These are phyloP conservation scores for Boletus semigastroideus DNA, from an alignment of 1,284 basidiomycete genomes.

Conservation along the genomic window DNA sequence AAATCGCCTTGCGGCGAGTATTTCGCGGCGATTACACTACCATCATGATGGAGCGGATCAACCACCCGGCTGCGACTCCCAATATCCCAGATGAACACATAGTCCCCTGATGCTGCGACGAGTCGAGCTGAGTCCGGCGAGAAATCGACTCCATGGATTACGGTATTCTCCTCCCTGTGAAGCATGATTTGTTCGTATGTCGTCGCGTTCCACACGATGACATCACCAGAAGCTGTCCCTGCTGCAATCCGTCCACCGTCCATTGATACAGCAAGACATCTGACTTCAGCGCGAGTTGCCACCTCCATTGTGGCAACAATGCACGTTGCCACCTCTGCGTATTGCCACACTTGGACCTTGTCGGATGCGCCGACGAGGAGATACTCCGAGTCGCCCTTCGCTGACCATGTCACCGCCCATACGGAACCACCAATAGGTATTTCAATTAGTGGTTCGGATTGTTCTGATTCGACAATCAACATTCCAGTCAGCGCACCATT, in stretches of 20 bases:
- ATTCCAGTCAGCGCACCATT: neutral
- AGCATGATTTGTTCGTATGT: neutral
- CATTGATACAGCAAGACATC: neutral
- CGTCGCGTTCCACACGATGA: neutral
- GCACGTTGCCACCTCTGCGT: no score
- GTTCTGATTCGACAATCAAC: neutral
- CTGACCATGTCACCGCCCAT: neutral
- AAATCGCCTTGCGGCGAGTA: neutral
- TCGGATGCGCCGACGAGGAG: neutral
- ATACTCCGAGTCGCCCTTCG: neutral
- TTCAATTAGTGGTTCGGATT: neutral
- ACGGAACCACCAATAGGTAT: neutral
- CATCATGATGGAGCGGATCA: neutral
- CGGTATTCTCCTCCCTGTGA: neutral
- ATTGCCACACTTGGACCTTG: neutral
- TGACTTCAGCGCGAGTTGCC: no score
- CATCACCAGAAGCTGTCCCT: neutral
- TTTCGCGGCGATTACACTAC: neutral
- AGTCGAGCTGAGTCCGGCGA: neutral
- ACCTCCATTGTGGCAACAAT: no score
- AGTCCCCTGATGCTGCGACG: neutral
- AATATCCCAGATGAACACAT: neutral
- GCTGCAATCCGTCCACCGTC: neutral
- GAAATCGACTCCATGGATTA: neutral
- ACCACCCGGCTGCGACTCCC: neutral